Evolutionary conservation across 768 basidiomycete genomes (phyloP).

Genomic region (Macrolepiota albuminosa): DNA sequence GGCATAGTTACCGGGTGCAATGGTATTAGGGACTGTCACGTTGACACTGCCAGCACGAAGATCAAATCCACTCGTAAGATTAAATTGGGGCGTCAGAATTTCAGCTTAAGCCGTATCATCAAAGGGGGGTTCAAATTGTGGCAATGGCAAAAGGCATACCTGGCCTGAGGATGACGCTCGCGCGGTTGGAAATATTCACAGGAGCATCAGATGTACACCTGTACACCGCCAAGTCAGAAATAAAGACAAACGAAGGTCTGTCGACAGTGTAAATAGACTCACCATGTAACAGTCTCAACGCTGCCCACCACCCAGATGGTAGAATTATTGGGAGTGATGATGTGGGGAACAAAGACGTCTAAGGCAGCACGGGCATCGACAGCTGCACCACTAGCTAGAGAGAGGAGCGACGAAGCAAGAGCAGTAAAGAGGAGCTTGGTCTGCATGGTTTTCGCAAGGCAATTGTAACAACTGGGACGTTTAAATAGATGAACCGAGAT

Average conservation of each 20-base stretch:
- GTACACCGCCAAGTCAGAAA: not conserved
- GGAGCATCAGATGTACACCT: conserved; percentile 39
- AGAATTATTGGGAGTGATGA: conserved; percentile 21
- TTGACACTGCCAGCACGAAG: conserved; percentile 28
- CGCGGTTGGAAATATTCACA: conserved; percentile 33
- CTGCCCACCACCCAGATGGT: conserved; percentile 24
- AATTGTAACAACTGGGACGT: not conserved
- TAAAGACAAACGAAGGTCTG: no score
- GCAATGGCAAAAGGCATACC: conserved; percentile 17
- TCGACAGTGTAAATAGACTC: not conserved
- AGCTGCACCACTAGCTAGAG: conserved; percentile 13
- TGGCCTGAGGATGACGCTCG: conserved; percentile 23
- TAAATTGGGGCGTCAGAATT: not conserved
- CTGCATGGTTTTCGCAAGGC: conserved; percentile 2
- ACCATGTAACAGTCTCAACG: conserved; percentile 25
- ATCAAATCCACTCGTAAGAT: conserved; percentile 29
- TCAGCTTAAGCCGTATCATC: not conserved
- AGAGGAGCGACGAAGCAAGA: conserved; percentile 19
- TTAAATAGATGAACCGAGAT: not conserved
- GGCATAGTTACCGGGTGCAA: not conserved
- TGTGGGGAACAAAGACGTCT: conserved; percentile 25
- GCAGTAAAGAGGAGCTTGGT: conserved; percentile 16
- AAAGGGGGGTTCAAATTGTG: not conserved
- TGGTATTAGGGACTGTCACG: conserved; percentile 25
- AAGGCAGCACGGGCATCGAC: conserved; percentile 15